These are phyloP conservation scores for Alopecurus myosuroides DNA, from an alignment of 176 grass and related monocot species.

Conservation along the genomic window DNA sequence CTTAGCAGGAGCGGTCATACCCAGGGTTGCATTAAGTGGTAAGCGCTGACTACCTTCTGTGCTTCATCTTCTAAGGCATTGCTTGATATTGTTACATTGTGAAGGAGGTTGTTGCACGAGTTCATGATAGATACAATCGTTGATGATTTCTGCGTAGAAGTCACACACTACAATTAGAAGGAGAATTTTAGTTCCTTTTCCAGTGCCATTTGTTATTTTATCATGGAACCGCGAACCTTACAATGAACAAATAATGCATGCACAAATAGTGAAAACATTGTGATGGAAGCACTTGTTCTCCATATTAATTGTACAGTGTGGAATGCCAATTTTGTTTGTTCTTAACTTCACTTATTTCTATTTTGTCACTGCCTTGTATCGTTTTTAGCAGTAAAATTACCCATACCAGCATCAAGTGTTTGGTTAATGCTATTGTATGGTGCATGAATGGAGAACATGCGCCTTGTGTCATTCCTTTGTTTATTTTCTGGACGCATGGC, in stretches of 20 bases:
- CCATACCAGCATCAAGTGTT: not conserved
- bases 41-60: not conserved
- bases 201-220: not conserved
- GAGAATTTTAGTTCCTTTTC: not conserved
- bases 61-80: not conserved
- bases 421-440: not conserved
- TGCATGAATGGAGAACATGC: not conserved
- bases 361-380: not conserved
- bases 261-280: not conserved
- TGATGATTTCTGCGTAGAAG: not conserved
- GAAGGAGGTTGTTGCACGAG: not conserved
- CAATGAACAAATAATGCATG: not conserved
- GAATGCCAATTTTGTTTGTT: not conserved
- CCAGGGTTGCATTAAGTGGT: no score
- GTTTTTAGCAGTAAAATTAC: not conserved
- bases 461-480: not conserved
- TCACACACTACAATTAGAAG: not conserved
- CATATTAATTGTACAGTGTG: not conserved
- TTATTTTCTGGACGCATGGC: not conserved
- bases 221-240: not conserved
- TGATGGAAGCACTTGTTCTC: not conserved
- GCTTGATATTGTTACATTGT: not conserved
- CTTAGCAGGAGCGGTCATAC: not conserved
- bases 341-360: not conserved
- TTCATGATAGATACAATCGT: not conserved